Evolutionary conservation across 495 filamentous ascomycete genomes (phyloP).

Genomic region (Mytilinidion resinicola): DNA sequence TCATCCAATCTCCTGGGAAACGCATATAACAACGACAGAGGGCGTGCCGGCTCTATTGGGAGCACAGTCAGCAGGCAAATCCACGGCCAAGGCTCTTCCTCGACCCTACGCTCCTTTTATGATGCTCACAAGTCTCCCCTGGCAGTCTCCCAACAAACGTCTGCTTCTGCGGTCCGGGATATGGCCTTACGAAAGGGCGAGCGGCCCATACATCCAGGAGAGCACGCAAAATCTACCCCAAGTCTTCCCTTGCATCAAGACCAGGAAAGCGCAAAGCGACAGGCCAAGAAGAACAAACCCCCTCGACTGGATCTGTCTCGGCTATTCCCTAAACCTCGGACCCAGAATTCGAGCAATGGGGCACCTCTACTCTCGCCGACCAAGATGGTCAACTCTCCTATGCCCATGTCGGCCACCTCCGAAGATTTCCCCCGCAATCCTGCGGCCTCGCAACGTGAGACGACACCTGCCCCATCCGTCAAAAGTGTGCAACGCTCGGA

Average conservation of each 20-base stretch:
- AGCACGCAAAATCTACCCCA: neutral
- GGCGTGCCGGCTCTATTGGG: conserved; percentile 9
- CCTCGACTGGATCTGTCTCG: conserved; percentile 32
- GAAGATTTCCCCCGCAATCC: conserved; percentile 27
- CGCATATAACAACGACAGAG: conserved; percentile 3
- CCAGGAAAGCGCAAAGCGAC: conserved; percentile 1
- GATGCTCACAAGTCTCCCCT: conserved; percentile 30
- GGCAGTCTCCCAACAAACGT: conserved; percentile 37
- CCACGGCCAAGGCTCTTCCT: conserved; percentile 21
- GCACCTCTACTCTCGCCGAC: conserved; percentile 26
- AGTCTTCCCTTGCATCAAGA: neutral
- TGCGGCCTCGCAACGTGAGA: conserved; percentile 14
- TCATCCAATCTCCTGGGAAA: conserved; percentile 29
- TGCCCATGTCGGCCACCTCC: conserved; percentile 23
- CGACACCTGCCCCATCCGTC: conserved; percentile 7
- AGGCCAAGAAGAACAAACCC: conserved; percentile 29
- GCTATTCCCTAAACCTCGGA: conserved; percentile 31
- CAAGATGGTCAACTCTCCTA: conserved; percentile 31
- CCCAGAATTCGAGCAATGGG: neutral
- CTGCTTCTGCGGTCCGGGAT: conserved; percentile 34
- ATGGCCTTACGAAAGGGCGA: conserved; percentile 32
- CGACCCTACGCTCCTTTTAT: conserved; percentile 34
- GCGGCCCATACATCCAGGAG: conserved; percentile 13
- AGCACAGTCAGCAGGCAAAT: conserved; percentile 20
- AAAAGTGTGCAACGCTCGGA: no score